Evolutionary conservation across 2,329 filamentous ascomycete genomes (phyloP).

Genomic region (Xylaria sp.): DNA sequence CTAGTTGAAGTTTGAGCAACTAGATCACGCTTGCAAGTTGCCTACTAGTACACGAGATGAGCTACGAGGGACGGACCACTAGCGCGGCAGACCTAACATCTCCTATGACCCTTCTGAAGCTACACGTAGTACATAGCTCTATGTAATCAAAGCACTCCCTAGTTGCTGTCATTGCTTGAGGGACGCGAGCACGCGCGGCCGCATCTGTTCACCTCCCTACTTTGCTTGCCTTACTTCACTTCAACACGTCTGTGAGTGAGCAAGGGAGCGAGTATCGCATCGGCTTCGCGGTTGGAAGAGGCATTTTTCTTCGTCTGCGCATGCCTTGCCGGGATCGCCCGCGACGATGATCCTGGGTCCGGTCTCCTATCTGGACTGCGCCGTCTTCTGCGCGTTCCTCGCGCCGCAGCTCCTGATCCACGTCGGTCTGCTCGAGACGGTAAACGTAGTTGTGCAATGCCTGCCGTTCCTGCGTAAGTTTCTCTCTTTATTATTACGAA

Average conservation of each 20-base stretch:
- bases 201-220: constrained; percentile 1
- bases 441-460: constrained; percentile 60
- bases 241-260: too few relatives aligned
- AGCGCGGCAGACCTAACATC: too few relatives aligned
- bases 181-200: background rate
- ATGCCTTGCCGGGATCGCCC: background rate
- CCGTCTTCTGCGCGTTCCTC: constrained; percentile 72
- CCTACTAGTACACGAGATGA: too few relatives aligned
- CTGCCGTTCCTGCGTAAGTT: constrained; percentile 70
- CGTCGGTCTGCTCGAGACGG: constrained; percentile 63
- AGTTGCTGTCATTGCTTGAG: constrained; percentile 2
- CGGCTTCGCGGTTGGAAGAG: too few relatives aligned
- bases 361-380: constrained; percentile 75
- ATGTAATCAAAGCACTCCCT: too few relatives aligned
- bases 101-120: too few relatives aligned
- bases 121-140: too few relatives aligned
- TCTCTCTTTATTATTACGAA: too few relatives aligned
- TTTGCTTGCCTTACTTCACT: background rate
- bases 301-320: background rate
- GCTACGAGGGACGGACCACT: background rate
- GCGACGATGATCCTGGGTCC: constrained; percentile 70
- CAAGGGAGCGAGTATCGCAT: too few relatives aligned
- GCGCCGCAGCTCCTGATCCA: constrained; percentile 71
- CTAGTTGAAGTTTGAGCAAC: too few relatives aligned
- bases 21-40: too few relatives aligned